Percentiles rank a stretch among this genome's conserved stretches.
These are phyloP conservation scores for Sporothrix phasma DNA, from an alignment of 2,329 filamentous ascomycete species.

Conservation along the genomic window DNA sequence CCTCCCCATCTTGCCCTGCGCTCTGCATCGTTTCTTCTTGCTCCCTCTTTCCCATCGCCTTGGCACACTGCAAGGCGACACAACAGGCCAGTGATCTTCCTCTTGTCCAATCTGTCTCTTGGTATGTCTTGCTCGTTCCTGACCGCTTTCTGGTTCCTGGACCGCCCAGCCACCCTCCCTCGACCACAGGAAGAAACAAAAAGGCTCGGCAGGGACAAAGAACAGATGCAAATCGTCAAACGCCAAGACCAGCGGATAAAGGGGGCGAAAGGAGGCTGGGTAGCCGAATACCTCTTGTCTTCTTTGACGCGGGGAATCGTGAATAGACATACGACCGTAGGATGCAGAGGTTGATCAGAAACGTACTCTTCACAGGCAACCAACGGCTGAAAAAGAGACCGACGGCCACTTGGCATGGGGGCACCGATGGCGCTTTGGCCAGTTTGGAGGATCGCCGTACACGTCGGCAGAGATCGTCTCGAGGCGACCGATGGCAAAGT, in stretches of 20 bases:
- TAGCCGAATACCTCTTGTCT: no score
- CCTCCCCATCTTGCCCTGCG: not conserved
- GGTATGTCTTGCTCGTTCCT: no score
- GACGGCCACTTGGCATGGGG: not conserved
- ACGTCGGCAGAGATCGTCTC: not conserved
- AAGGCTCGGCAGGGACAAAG: not conserved
- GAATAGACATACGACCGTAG: not conserved
- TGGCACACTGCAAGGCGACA: not conserved
- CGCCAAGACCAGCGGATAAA: not conserved
- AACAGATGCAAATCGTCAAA: not conserved
- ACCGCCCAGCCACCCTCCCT: not conserved
- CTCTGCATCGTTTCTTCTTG: not conserved
- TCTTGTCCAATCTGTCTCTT: no score
- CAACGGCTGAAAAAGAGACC: not conserved
- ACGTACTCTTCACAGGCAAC: not conserved
- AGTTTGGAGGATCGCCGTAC: not conserved
- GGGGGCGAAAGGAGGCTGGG: no score
- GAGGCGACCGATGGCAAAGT: no score
- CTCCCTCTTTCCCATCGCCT: not conserved
- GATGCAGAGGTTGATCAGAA: no score
- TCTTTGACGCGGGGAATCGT: no score
- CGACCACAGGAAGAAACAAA: no score
- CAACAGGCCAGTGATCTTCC: not conserved
- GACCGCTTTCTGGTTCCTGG: not conserved
- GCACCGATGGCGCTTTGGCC: not conserved